Evolutionary conservation across 768 basidiomycete species (phyloP), one percentile per base, ranked within the genome.

Genomic region (Termitomyces sp.): DNA sequence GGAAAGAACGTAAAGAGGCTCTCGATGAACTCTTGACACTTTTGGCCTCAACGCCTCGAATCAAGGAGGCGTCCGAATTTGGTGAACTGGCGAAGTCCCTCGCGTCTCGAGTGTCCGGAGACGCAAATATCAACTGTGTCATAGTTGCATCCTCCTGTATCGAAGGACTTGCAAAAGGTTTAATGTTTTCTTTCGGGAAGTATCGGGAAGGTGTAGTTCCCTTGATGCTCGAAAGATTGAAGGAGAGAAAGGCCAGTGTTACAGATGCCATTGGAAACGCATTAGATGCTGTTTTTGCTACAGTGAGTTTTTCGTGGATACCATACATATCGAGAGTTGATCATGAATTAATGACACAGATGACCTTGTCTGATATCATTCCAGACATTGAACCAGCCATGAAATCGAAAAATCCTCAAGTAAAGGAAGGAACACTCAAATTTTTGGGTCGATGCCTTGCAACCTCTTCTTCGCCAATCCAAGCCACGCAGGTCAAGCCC

Each of bases 41-140:
- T 36, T 73, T 98, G 32, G 82, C 82, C 53, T 75, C 84, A 8
- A 81, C 88, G 3, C 86, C 88, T 13, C 83, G 87, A 57, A 89
- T 98, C 65, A 86, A 86, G 65, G 94, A 96, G 65, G 79, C 86
- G 2, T 76, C 88, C 7, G 91, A 91, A 66, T 78, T 97, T 4
- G 83, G 79, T 4, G 91, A 95, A 32, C 74, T 97, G 20, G 78
- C 85, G 8, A 87, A 84, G 64, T 86, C 89, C 3, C 74, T 99
- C 18, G 93, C 92, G 0, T 75, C 80, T 20, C 86, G 94, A 58
- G 86, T 97, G 65, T 85, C 91, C 55, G 83, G 82, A 59, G 97
- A 99, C 69, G 88, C 94, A 32, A 99, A 98, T 71, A 88, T 99
- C 67, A 93, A 92, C 64, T 98, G 95, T 69, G 97, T 99, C 50